Evolutionary conservation across 768 basidiomycete genomes (phyloP), one percentile per base, ranked within the genome.

Genomic region (Epithele typhae): DNA sequence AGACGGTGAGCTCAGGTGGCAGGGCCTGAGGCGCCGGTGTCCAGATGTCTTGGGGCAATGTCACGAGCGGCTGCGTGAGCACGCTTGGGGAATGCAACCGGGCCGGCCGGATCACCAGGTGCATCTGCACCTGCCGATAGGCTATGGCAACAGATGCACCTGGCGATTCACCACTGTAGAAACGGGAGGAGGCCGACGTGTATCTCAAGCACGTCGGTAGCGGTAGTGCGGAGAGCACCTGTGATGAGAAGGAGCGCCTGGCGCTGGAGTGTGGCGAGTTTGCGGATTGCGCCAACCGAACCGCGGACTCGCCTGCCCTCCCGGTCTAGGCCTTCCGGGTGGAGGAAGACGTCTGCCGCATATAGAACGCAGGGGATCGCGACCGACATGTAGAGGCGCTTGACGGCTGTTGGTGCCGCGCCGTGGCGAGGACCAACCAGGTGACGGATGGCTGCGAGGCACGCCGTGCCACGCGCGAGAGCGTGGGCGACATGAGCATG

Each of bases 341-440:
- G 15, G 5, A 40, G 6, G 19, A 33, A 6, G 5, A 38, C 33
- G 45, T 25, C 37, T 5, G 25, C 25, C 9, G 57, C 60, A 41
- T 68, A 69, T 19, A 63, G 46, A 48, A 67, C 64, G 22, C 55
- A 58, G 0, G 66, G 63, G 1, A 62, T 35, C 0, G 54, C 55
- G 0, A 59, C 50, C 1, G 56, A 30, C 1, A 58, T 33, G 39
- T 65, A 70, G 19, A 64, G 43, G 17, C 48, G 40, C n/a, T 58
- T 25, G 10, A 59, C 42, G 32, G 53, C 27, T 4, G 27, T 37
- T 12, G 43, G 25, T 4, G 44, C 10, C 1, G 60, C 47, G 0
- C 68, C 65, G 3, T 38, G 51, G 3, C 51, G 43, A 2, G 40
- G 39, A 19, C 51, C 47, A 11, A 56, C 53, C 7, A 67, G 15